These are phyloP conservation scores for Aspergillus conjunctus DNA, from an alignment of 495 filamentous ascomycete species.

Conservation along the genomic window DNA sequence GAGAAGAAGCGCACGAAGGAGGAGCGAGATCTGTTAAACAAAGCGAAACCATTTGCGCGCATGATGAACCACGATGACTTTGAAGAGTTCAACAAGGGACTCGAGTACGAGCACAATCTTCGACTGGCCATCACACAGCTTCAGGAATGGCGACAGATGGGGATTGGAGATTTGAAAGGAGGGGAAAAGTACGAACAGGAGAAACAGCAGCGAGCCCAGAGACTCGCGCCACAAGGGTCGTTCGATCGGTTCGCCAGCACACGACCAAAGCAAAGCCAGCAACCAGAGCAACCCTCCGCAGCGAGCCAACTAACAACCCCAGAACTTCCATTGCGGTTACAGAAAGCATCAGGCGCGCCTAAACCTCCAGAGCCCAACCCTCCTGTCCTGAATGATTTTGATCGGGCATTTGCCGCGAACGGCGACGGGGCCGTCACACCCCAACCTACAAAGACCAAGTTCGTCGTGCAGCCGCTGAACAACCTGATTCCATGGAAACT, in stretches of 20 bases:
- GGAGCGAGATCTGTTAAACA: constrained; percentile 84
- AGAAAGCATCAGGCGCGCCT: constrained; percentile 39
- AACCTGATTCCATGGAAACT: constrained; percentile 68
- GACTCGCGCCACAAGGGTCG: constrained; percentile 67
- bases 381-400: constrained; percentile 43
- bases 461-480: constrained; percentile 47
- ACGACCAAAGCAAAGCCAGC: constrained; percentile 52
- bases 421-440: constrained; percentile 40
- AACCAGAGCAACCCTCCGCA: constrained; percentile 70
- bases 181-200: constrained; percentile 96
- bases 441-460: constrained; percentile 51
- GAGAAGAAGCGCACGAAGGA: constrained; percentile 98
- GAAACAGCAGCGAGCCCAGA: constrained; percentile 74
- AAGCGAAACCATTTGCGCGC: constrained; percentile 91
- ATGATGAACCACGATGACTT: constrained; percentile 97
- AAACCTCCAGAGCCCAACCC: constrained; percentile 35
- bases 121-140: constrained; percentile 87
- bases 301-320: constrained; percentile 73
- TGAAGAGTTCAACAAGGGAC: constrained; percentile 75
- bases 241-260: constrained; percentile 77
- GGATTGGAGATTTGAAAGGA: constrained; percentile 77
- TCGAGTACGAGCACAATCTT: constrained; percentile 88
- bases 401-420: constrained; percentile 45
- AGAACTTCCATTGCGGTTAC: constrained; percentile 67
- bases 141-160: constrained; percentile 88